Conservation (phyloP, 768 basidiomycete species). For the Suillus paluster region DNA sequence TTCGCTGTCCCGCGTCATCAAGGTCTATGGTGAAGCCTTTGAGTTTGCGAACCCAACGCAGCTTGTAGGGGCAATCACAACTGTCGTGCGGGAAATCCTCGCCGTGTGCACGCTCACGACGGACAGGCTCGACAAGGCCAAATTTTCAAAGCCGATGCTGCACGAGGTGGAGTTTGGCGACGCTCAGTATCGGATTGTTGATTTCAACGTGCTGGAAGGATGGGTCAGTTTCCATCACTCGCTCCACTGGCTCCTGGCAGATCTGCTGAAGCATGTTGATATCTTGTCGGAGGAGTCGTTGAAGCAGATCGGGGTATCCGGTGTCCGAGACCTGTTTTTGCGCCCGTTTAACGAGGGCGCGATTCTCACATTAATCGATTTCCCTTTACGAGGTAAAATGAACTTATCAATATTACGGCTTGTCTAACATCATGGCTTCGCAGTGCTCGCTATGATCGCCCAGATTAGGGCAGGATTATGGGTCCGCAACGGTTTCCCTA, state of each 20-base stretch:
- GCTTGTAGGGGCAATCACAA: constrained; percentile 67
- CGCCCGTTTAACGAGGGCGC: constrained; percentile 67
- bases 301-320: constrained; percentile 52
- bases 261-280: constrained; percentile 84
- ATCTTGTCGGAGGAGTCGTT: constrained; percentile 61
- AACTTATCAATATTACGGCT: not conserved
- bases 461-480: constrained; percentile 95
- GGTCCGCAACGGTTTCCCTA: constrained; percentile 97
- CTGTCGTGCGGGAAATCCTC: constrained; percentile 73
- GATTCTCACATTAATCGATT: constrained; percentile 81
- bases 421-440: constrained; percentile 3
- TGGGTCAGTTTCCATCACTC: constrained; percentile 95
- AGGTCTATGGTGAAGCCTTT: constrained; percentile 88
- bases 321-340: constrained; percentile 63
- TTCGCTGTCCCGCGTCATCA: constrained; percentile 86
- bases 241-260: constrained; percentile 87
- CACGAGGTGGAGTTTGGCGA: constrained; percentile 72
- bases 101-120: constrained; percentile 71
- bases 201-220: constrained; percentile 79
- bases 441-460: constrained; percentile 89
- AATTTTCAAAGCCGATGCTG: constrained; percentile 64
- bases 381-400: constrained; percentile 80
- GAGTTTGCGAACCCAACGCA: constrained; percentile 57
- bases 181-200: constrained; percentile 59
- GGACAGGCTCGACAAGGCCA: constrained; percentile 66